Evolutionary conservation across 2,329 filamentous ascomycete species (phyloP).

Genomic region (Colletotrichum euphorbiae): DNA sequence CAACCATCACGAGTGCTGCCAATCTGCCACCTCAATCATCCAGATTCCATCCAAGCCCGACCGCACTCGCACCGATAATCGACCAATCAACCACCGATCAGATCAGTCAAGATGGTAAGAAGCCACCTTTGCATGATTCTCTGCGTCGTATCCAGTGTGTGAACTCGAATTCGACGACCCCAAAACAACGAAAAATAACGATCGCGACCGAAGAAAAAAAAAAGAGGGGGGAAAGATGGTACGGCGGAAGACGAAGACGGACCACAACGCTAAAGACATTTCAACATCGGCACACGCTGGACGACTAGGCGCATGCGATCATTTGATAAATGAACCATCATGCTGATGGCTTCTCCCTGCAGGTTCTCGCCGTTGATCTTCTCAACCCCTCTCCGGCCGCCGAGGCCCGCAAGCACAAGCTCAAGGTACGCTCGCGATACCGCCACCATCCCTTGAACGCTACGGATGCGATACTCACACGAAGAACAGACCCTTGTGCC

Average conservation of each 20-base stretch:
- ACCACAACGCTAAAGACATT: conserved; percentile 17
- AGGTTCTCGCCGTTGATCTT: conserved; percentile 99
- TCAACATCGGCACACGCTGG: conserved; percentile 3
- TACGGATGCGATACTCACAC: conserved; percentile 38
- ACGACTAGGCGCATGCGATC: conserved; percentile 29
- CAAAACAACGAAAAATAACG: conserved; percentile 39
- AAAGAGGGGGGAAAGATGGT: conserved; percentile 37
- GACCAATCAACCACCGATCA: conserved; percentile 50
- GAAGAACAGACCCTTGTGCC: conserved; percentile 84
- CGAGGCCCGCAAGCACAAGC: conserved; percentile 99
- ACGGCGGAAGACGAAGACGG: conserved; percentile 31
- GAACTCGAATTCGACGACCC: conserved; percentile 25
- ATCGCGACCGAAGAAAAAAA: conserved; percentile 37
- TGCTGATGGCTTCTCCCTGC: conserved; percentile 46
- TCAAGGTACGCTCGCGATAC: conserved; percentile 78
- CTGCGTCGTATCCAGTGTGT: conserved; percentile 36
- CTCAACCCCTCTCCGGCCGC: conserved; percentile 98
- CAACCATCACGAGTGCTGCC: conserved; percentile 57
- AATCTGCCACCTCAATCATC: conserved; percentile 53
- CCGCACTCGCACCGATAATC: conserved; percentile 59
- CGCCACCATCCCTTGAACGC: conserved; percentile 2
- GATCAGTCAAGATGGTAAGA: conserved; percentile 79
- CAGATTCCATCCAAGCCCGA: conserved; percentile 62
- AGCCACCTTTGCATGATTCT: conserved; percentile 40
- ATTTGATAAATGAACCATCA: conserved; percentile 40